Percentiles rank a stretch among this genome's conserved stretches.
phyloP scores from a whole-genome alignment of 495 filamentous ascomycete genomes.

The Trichocladium antarcticum region DNA sequence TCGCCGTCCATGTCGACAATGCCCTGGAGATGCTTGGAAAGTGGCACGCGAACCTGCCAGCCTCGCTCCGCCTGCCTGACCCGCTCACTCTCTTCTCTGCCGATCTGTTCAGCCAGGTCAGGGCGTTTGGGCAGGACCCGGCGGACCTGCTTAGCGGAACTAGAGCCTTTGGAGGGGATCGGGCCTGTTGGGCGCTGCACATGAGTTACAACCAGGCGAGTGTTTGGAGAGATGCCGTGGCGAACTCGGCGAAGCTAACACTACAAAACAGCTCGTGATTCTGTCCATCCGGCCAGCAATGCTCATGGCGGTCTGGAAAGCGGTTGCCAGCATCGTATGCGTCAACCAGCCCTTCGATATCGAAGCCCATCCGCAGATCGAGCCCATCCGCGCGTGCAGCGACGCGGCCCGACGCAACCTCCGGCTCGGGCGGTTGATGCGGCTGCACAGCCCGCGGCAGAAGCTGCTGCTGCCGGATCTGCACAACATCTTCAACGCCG shows the following conservation, averaged over 20 bases:
- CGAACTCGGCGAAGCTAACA: conserved; percentile 1
- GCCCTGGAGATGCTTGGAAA: conserved; percentile 17
- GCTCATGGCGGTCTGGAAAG: conserved; percentile 29
- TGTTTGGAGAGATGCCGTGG: too few relatives aligned
- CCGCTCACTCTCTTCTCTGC: conserved; percentile 3
- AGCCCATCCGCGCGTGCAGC: conserved; percentile 20
- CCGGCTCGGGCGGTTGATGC: conserved; percentile 22
- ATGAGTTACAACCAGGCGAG: conserved; percentile 35
- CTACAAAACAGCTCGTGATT: conserved; percentile 26
- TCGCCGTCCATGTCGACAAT: conserved; percentile 11
- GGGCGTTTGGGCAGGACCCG: not conserved
- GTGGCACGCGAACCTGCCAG: conserved; percentile 20
- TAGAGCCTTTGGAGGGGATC: conserved; percentile 17
- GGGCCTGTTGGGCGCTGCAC: conserved; percentile 27
- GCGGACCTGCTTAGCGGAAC: conserved; percentile 9
- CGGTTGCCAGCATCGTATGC: conserved; percentile 19
- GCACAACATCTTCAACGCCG: conserved; percentile 38
- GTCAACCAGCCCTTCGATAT: conserved; percentile 10
- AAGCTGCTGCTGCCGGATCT: conserved; percentile 28
- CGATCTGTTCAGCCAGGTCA: conserved; percentile 4
- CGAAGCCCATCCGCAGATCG: conserved; percentile 12
- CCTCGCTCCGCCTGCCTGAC: not conserved
- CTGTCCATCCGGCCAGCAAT: conserved; percentile 32
- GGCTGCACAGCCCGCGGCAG: conserved; percentile 13
- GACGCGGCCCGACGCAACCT: conserved; percentile 29